Evolutionary conservation across 1,284 basidiomycete species (phyloP).

Genomic region (Dichomitus squalens): DNA sequence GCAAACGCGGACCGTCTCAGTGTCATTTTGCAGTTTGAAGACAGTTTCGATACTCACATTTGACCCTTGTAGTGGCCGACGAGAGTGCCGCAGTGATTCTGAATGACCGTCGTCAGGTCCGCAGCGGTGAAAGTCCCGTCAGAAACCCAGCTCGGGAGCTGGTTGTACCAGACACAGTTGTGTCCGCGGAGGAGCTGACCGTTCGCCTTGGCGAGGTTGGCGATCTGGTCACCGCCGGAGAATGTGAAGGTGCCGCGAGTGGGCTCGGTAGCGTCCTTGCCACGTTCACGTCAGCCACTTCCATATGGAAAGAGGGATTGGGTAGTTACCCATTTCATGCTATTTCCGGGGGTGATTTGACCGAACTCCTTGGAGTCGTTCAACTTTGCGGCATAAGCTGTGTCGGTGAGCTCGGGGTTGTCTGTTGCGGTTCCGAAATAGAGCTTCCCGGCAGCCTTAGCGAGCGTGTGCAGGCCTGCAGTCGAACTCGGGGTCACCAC

Average conservation of each 20-base stretch:
- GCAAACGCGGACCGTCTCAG: background rate
- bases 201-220: constrained; percentile 47
- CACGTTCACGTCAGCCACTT: background rate
- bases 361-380: constrained; percentile 48
- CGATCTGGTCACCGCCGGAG: constrained; percentile 46
- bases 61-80: constrained; percentile 54
- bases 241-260: constrained; percentile 50
- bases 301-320: background rate
- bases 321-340: constrained; percentile 56
- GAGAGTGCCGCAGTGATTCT: constrained; percentile 48
- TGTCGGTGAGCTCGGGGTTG: constrained; percentile 53
- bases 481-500: constrained; percentile 11
- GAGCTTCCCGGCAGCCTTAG: constrained; percentile 52
- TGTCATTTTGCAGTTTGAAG: too few relatives aligned
- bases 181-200: constrained; percentile 44
- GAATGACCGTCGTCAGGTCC: constrained; percentile 47
- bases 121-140: constrained; percentile 44
- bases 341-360: constrained; percentile 55
- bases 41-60: constrained; percentile 38
- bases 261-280: constrained; percentile 55
- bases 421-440: constrained; percentile 65
- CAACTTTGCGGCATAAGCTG: constrained; percentile 44
- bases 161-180: constrained; percentile 60
- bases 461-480: constrained; percentile 39
- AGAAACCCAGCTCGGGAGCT: constrained; percentile 55